Evolutionary conservation across 202 grass and related monocot genomes (phyloP), one percentile per base, ranked within the genome.

Genomic region (Zizania palustris): DNA sequence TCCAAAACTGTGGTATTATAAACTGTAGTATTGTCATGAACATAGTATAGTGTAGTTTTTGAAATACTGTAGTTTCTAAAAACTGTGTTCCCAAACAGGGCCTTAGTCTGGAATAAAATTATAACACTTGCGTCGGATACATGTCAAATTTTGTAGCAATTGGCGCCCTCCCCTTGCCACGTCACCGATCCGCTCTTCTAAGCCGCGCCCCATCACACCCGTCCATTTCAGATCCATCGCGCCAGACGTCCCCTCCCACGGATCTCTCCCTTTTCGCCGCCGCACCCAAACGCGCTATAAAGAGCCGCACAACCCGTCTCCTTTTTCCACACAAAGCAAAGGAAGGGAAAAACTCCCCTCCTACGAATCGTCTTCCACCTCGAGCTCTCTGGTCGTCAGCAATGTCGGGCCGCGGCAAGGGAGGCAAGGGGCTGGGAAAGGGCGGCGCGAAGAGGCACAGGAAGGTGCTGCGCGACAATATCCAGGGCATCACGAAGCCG

Each of bases 381-480:
- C 59, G 16, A 64, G 61, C 36, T 43, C 38, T 2, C 40, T 21
- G 16, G 3, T 43, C 18, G 45, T 11, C 63, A 13, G 63, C 38
- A 19, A 83, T 83, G 85, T 83, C 80, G 13, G 84, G 84, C 37
- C 71, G 78, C 14, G 85, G 81, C 41, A 84, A 88, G 75, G 85
- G 81, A 53, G 85, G 85, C 49, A 88, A 84, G 80, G 81, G 80
- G 3, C 42, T 78, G 21, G 85, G 85, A 39, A 83, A 83, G 80
- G 81, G 81, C 72, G 80, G 80, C 66, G 73, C 80, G 5, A 88
- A 83, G 68, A 59, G 80, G 0, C 85, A 87, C 51, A 65, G 85
- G 42, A 83, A 82, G 73, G 80, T 83, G 3, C 74, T 91, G 12
- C 67, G 88, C 22, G 88, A 91, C 73, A 91, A 88, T 76, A 91